Percentiles rank a stretch among this genome's conserved stretches.
Conservation (phyloP, 768 basidiomycete species). For the Rhizopogon roseolus region DNA sequence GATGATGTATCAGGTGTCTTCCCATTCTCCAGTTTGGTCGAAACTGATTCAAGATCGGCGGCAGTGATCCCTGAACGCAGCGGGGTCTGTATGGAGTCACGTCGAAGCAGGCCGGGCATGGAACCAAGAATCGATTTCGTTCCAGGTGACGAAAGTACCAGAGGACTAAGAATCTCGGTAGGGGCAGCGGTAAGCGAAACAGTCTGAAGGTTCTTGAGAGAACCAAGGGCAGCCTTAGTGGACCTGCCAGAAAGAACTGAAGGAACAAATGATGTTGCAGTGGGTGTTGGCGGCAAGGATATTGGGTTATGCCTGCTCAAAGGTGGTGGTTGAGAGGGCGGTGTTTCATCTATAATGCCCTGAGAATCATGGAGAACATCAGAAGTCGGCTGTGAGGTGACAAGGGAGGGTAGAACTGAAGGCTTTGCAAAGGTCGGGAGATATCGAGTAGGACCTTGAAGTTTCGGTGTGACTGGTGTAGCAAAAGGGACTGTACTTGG, state of each 20-base stretch:
- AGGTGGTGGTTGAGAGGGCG: constrained; percentile 20
- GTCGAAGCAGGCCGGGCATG: constrained; percentile 13
- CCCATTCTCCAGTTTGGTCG: constrained; percentile 6
- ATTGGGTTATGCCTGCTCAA: constrained; percentile 25
- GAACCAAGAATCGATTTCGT: constrained; percentile 8
- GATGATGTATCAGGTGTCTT: neutral
- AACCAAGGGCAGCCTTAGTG: constrained; percentile 15
- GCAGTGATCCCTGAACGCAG: constrained; percentile 13
- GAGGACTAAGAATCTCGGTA: constrained; percentile 26
- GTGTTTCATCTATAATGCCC: constrained; percentile 4
- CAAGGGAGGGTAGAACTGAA: constrained; percentile 9
- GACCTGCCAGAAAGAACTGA: constrained; percentile 4
- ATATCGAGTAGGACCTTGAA: neutral
- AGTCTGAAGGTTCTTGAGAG: constrained; percentile 23
- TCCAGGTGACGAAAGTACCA: constrained; percentile 22
- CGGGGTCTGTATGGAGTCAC: constrained; percentile 21
- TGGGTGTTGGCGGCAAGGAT: constrained; percentile 30
- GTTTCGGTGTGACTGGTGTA: neutral
- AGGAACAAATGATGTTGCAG: constrained; percentile 14
- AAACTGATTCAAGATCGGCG: constrained; percentile 6
- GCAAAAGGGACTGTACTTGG: neutral
- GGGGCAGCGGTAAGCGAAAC: constrained; percentile 14
- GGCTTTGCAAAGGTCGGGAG: constrained; percentile 1
- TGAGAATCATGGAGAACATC: neutral
- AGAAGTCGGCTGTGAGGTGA: constrained; percentile 6